phyloP scores from a whole-genome alignment of 2,329 filamentous ascomycete genomes.

The Phyllosticta paracitricarpa region DNA sequence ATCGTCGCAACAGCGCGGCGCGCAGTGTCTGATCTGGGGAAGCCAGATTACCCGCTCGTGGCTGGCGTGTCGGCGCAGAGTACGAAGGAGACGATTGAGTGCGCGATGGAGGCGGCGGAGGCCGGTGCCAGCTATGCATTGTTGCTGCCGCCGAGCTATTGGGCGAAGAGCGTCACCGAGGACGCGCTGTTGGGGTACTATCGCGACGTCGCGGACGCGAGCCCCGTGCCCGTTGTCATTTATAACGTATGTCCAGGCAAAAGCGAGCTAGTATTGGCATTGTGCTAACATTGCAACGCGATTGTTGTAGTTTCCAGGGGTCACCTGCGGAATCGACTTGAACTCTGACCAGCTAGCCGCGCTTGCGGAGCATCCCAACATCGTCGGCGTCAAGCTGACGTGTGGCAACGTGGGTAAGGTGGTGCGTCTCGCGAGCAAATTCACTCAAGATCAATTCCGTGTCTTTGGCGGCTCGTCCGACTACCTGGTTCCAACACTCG shows the following conservation, averaged over 20 bases:
- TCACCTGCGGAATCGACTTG: constrained; percentile 58
- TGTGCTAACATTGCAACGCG: background rate
- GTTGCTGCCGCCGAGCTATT: constrained; percentile 33
- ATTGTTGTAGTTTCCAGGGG: constrained; percentile 45
- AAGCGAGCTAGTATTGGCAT: background rate
- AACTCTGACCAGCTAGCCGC: constrained; percentile 52
- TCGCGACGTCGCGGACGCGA: constrained; percentile 28
- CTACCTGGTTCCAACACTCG: constrained; percentile 46
- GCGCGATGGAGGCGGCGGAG: constrained; percentile 28
- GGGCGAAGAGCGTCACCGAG: constrained; percentile 27
- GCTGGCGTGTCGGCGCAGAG: constrained; percentile 35
- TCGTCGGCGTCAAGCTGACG: constrained; percentile 57
- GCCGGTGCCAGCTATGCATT: constrained; percentile 32
- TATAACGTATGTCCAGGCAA: constrained; percentile 18
- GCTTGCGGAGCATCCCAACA: constrained; percentile 44
- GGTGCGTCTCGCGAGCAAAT: constrained; percentile 43
- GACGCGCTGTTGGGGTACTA: constrained; percentile 29
- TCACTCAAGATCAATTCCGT: constrained; percentile 48
- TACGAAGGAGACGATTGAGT: constrained; percentile 27
- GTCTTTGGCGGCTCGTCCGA: constrained; percentile 60
- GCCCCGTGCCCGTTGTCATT: constrained; percentile 18
- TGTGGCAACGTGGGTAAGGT: constrained; percentile 54
- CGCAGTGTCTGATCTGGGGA: constrained; percentile 28
- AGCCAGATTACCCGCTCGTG: constrained; percentile 33
- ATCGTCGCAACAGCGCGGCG: constrained; percentile 32